Evolutionary conservation across 371 early-diverging fungal species (phyloP).

Genomic region (Fennellomyces sp.): DNA sequence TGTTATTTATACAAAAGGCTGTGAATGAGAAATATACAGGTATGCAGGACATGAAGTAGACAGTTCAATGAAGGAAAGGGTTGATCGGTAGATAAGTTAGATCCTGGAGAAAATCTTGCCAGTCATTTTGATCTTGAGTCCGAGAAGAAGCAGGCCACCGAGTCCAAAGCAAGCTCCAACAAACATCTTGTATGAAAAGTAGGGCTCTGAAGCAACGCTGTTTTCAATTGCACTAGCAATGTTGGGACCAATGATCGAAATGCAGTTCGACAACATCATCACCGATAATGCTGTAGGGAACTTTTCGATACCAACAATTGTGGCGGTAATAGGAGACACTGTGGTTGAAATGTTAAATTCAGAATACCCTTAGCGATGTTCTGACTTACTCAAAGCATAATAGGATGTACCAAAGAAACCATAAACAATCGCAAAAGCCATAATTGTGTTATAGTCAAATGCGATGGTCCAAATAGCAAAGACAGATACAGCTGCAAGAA

Average conservation of each 20-base stretch:
- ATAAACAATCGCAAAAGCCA: constrained; percentile 36
- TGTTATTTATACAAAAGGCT: no score
- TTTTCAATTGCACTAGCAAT: constrained; percentile 38
- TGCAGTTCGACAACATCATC: constrained; percentile 26
- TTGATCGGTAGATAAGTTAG: constrained; percentile 4
- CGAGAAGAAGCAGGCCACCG: constrained; percentile 29
- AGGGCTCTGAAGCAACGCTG: constrained; percentile 19
- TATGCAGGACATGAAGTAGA: no score
- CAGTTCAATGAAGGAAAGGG: no score
- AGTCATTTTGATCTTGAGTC: constrained; percentile 27
- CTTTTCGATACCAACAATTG: constrained; percentile 31
- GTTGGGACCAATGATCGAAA: constrained; percentile 35
- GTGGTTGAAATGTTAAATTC: constrained; percentile 15
- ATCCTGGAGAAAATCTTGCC: constrained; percentile 8
- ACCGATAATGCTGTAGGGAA: constrained; percentile 39
- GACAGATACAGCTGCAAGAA: background rate
- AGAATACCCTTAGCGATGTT: background rate
- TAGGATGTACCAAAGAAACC: constrained; percentile 40
- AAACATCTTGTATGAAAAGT: constrained; percentile 36
- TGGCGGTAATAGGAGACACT: constrained; percentile 41
- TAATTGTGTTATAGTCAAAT: constrained; percentile 27
- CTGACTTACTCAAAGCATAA: constrained; percentile 32
- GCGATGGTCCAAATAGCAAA: constrained; percentile 23
- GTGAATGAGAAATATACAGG: no score
- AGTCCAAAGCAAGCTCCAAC: constrained; percentile 27